Conservation (phyloP, 2,329 filamentous ascomycete genomes). For the Elsinoe perseae region DNA sequence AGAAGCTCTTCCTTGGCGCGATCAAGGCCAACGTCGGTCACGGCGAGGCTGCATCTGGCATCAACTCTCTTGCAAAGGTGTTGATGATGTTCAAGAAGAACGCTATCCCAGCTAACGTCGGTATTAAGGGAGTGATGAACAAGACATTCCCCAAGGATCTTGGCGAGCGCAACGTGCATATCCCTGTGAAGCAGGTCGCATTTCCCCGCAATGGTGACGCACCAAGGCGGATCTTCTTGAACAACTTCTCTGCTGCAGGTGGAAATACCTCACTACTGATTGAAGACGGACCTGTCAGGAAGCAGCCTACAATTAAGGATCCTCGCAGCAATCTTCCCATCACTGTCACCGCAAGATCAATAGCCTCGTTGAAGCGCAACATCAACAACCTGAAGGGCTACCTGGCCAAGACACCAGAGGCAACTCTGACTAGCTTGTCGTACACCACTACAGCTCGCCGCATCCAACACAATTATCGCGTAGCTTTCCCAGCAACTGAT, state of each 20-base stretch:
- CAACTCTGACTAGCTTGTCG: slow-evolving; percentile 42
- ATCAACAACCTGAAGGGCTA: slow-evolving; percentile 41
- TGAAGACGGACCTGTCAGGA: slow-evolving; percentile 42
- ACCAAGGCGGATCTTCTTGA: slow-evolving; percentile 44
- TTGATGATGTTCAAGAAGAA: slow-evolving; percentile 49
- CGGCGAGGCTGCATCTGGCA: slow-evolving; percentile 48
- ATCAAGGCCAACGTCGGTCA: slow-evolving; percentile 51
- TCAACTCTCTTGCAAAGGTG: slow-evolving; percentile 47
- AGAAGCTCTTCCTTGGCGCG: slow-evolving; percentile 46
- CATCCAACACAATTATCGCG: slow-evolving; percentile 48
- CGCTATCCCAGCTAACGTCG: slow-evolving; percentile 48
- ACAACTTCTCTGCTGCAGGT: slow-evolving; percentile 48
- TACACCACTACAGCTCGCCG: slow-evolving; percentile 48
- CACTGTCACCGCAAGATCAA: slow-evolving; percentile 45
- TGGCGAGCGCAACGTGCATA: slow-evolving; percentile 46
- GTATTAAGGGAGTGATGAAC: slow-evolving; percentile 50
- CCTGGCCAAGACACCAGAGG: slow-evolving; percentile 38
- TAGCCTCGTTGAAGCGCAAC: slow-evolving; percentile 46
- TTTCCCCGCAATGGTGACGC: slow-evolving; percentile 42
- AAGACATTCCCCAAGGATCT: slow-evolving; percentile 49
- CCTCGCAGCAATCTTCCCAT: slow-evolving; percentile 41
- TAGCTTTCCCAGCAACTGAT: slow-evolving; percentile 41
- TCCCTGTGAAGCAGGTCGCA: slow-evolving; percentile 39
- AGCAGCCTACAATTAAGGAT: slow-evolving; percentile 36
- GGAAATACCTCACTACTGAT: slow-evolving; percentile 48